phyloP scores from a whole-genome alignment of 352 stramenopile genomes.

The Pythium rhizo-oryzae region DNA sequence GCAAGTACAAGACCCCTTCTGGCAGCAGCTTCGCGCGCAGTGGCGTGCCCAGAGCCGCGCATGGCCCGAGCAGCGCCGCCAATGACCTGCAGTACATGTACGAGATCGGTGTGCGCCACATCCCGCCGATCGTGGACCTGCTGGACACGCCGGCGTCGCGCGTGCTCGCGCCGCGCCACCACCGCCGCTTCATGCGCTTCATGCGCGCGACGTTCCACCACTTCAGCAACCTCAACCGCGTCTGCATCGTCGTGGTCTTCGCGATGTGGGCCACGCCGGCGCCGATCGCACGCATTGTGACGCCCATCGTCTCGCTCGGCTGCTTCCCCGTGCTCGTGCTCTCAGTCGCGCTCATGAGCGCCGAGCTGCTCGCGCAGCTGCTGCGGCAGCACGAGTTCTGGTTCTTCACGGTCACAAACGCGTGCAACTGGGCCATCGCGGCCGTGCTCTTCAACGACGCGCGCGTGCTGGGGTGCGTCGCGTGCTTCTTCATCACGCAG shows the following conservation, averaged over 20 bases:
- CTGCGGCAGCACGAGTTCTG: conserved; percentile 32
- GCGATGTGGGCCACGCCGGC: conserved; percentile 18
- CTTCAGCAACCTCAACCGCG: conserved; percentile 28
- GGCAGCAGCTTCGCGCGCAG: neutral
- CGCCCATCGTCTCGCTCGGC: conserved; percentile 6
- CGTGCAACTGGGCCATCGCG: conserved; percentile 25
- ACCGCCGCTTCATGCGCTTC: conserved; percentile 21
- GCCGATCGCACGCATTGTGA: conserved; percentile 3
- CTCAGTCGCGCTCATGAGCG: conserved; percentile 22
- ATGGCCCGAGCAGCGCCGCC: neutral
- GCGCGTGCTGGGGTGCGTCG: conserved; percentile 1
- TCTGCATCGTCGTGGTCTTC: conserved; percentile 25
- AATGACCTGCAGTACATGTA: conserved; percentile 19
- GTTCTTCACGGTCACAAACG: conserved; percentile 27
- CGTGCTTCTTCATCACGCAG: conserved; percentile 19
- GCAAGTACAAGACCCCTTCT: neutral
- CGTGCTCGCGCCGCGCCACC: conserved; percentile 2
- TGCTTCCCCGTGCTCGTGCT: conserved; percentile 15
- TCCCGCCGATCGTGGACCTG: conserved; percentile 19
- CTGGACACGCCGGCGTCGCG: conserved; percentile 24
- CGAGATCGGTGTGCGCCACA: conserved; percentile 11
- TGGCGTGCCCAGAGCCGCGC: neutral
- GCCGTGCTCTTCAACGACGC: conserved; percentile 19
- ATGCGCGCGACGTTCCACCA: conserved; percentile 19
- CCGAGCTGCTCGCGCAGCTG: conserved; percentile 11